A percentile compares a stretch with the other conserved stretches of the same genome.
These are phyloP conservation scores for Fagus crenata DNA, from an alignment of 306 rosid species.

Conservation along the genomic window DNA sequence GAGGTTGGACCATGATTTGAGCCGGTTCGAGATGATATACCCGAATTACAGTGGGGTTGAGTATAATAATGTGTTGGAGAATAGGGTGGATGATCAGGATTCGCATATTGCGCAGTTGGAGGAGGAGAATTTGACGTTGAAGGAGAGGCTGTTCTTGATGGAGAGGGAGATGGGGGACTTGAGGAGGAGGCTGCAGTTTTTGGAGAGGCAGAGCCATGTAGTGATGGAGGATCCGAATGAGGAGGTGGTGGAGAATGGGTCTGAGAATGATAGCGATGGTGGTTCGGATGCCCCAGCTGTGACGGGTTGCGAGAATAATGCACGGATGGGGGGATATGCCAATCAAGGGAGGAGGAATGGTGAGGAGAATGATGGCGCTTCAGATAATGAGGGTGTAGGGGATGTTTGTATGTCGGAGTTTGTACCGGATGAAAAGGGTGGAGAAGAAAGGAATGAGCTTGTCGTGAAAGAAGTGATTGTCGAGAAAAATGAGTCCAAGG, in stretches of 20 bases:
- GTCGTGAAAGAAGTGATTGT: constrained; percentile 24
- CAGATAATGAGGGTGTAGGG: constrained; percentile 39
- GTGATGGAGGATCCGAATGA: constrained; percentile 35
- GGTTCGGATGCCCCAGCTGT: constrained; percentile 45
- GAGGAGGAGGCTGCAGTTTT: constrained; percentile 67
- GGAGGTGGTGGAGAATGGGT: constrained; percentile 46
- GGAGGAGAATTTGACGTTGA: constrained; percentile 89
- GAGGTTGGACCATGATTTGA: constrained; percentile 90
- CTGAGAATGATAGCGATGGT: constrained; percentile 55
- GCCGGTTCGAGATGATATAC: constrained; percentile 86
- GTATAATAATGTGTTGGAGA: constrained; percentile 72
- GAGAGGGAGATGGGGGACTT: constrained; percentile 79
- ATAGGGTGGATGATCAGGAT: constrained; percentile 94
- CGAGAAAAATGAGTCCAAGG: constrained; percentile 27
- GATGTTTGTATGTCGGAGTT: constrained; percentile 50
- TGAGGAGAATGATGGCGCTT: constrained; percentile 29
- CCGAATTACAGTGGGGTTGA: constrained; percentile 74
- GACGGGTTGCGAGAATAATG: constrained; percentile 45
- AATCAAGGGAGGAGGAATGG: constrained; percentile 28
- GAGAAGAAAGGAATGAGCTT: constrained; percentile 31
- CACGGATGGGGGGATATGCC: constrained; percentile 43
- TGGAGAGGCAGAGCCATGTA: constrained; percentile 42
- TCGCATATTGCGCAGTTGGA: constrained; percentile 86
- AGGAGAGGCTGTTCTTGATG: constrained; percentile 83
- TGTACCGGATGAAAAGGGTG: constrained; percentile 28